A percentile compares a stretch with the other conserved stretches of the same genome.
Conservation (phyloP, 2,329 filamentous ascomycete genomes). For the Endoconidiophora polonica region DNA sequence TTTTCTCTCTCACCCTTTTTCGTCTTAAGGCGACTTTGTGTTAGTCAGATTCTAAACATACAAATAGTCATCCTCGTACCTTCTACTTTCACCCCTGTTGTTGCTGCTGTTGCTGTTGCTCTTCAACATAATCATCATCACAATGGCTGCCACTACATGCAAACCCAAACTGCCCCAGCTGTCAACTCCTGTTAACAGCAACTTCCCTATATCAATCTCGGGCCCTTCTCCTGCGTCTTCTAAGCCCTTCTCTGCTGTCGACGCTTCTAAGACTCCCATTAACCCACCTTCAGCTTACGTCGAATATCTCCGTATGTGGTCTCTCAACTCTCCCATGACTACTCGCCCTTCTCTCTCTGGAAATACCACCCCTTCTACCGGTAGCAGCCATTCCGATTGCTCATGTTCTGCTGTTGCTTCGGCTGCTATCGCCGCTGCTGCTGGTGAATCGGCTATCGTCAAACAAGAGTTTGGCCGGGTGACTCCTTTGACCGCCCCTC, state of each 20-base stretch:
- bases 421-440: constrained; percentile 15
- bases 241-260: constrained; percentile 25
- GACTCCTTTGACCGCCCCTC: constrained; percentile 20
- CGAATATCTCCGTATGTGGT: constrained; percentile 78
- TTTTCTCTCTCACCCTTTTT: constrained; percentile 4
- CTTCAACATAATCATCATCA: neutral
- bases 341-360: constrained; percentile 32
- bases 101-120: neutral
- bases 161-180: constrained; percentile 47
- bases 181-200: constrained; percentile 44
- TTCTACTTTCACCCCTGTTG: neutral
- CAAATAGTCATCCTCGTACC: neutral
- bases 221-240: constrained; percentile 50
- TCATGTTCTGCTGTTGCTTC: constrained; percentile 35
- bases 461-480: constrained; percentile 19
- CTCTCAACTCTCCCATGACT: constrained; percentile 51
- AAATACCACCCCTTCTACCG: constrained; percentile 29
- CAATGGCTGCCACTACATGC: constrained; percentile 17
- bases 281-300: constrained; percentile 80
- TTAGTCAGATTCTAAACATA: no score
- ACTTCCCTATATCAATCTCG: constrained; percentile 45
- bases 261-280: constrained; percentile 72
- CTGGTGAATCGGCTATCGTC: constrained; percentile 15
- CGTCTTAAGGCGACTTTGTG: neutral
- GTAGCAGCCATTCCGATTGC: constrained; percentile 36